phyloP scores from a whole-genome alignment of 192 early-diverging fungal genomes.

The Coemansia sp. region DNA sequence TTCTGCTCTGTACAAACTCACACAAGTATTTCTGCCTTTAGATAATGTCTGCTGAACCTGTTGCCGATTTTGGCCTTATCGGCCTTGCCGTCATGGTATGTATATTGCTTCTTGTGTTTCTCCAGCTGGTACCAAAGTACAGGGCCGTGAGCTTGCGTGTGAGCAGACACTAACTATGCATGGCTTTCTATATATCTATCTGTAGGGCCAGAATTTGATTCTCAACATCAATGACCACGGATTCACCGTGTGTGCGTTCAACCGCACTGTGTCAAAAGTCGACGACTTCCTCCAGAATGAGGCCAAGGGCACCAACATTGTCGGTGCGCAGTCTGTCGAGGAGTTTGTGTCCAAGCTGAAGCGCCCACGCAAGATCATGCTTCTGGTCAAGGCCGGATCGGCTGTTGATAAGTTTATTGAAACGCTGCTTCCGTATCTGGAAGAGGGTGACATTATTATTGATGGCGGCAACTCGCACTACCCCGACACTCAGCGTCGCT shows the following conservation, averaged over 20 bases:
- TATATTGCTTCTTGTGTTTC: background rate
- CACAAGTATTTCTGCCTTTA: background rate
- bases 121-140: background rate
- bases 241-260: conserved; percentile 91
- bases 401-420: conserved; percentile 96
- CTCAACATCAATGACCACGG: conserved; percentile 99
- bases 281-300: conserved; percentile 93
- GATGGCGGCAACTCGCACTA: conserved; percentile 99
- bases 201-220: conserved; percentile 96
- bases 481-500: conserved; percentile 90
- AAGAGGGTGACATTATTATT: conserved; percentile 93
- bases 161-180: too few species aligned
- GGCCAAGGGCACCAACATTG: conserved; percentile 93
- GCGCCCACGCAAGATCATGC: conserved; percentile 95
- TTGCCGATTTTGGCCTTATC: conserved; percentile 97
- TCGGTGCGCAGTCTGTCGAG: conserved; percentile 92
- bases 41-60: conserved; percentile 30
- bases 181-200: background rate
- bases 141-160: too few species aligned
- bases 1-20: background rate
- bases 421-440: conserved; percentile 83
- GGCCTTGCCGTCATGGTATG: conserved; percentile 98
- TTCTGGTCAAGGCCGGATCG: conserved; percentile 94
- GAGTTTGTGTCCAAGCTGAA: conserved; percentile 94
- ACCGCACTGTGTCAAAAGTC: conserved; percentile 93